Conservation (phyloP, 2,329 filamentous ascomycete species). For the Pyrenophora tritici-repentis region DNA sequence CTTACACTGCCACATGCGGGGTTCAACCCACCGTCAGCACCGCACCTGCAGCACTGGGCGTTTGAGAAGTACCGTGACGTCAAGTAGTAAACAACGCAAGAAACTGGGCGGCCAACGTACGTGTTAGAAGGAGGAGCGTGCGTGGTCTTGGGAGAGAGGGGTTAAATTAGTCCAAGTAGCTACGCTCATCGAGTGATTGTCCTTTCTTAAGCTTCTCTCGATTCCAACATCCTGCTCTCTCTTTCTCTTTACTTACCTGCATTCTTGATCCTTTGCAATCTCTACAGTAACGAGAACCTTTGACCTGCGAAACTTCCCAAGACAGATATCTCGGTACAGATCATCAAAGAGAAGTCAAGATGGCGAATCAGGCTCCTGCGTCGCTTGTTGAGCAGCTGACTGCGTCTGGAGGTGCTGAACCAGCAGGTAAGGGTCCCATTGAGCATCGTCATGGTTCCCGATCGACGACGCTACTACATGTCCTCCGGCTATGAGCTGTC, state of each 20-base stretch:
- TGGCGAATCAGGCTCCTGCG: slow-evolving; percentile 11
- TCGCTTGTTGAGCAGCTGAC: slow-evolving; percentile 48
- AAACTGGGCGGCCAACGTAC: not conserved
- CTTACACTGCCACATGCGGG: slow-evolving; percentile 4
- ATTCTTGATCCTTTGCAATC: not conserved
- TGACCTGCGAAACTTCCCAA: no score
- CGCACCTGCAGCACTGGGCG: slow-evolving; percentile 1
- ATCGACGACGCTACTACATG: no score
- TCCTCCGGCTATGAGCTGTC: no score
- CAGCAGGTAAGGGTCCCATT: slow-evolving; percentile 37
- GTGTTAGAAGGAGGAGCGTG: not conserved
- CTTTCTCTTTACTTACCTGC: not conserved
- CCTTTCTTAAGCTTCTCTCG: not conserved
- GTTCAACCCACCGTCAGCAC: not conserved
- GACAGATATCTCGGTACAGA: no score
- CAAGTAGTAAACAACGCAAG: not conserved
- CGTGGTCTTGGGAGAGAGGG: not conserved
- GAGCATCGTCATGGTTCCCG: not conserved
- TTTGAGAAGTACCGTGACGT: slow-evolving; percentile 2
- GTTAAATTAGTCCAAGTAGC: no score
- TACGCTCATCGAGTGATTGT: not conserved
- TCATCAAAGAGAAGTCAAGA: not conserved
- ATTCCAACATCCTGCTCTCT: not conserved
- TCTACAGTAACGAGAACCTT: no score
- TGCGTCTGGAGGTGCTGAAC: slow-evolving; percentile 50